Conservation (phyloP, 2,329 filamentous ascomycete genomes). For the Colletotrichum sidae region DNA sequence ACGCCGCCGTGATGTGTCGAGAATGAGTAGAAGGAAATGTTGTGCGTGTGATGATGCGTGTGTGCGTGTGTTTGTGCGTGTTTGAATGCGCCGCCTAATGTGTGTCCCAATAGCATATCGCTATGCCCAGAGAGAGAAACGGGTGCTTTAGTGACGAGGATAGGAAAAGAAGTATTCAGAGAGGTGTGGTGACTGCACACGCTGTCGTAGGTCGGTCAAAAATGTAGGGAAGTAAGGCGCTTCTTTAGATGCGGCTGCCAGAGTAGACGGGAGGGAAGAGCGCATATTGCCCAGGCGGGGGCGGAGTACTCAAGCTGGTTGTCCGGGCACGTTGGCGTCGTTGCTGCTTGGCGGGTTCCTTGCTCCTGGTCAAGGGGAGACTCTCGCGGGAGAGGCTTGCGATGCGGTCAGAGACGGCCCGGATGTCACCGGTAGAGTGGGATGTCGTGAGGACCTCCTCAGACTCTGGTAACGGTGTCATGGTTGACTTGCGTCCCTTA, state of each 20-base stretch:
- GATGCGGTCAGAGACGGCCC: constrained; percentile 18
- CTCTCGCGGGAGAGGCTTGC: constrained; percentile 44
- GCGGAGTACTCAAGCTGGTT: constrained; percentile 57
- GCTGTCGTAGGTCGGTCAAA: constrained; percentile 10
- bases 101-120: constrained; percentile 12
- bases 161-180: too few species aligned
- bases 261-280: constrained; percentile 53
- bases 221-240: too few species aligned
- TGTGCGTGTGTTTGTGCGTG: neutral
- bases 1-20: constrained; percentile 16
- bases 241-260: constrained; percentile 46
- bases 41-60: neutral
- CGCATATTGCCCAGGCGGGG: constrained; percentile 60
- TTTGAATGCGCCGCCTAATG: constrained; percentile 3
- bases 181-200: neutral
- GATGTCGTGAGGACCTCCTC: constrained; percentile 31
- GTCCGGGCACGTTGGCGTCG: constrained; percentile 58
- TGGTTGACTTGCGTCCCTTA: constrained; percentile 23
- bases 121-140: neutral
- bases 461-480: constrained; percentile 33
- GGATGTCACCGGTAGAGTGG: constrained; percentile 32
- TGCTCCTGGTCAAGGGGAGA: constrained; percentile 43
- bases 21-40: constrained; percentile 8
- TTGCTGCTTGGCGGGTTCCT: constrained; percentile 44
- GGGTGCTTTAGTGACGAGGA: neutral